Conservation (phyloP, 352 stramenopile species). For the Phytophthora chlamydospora region DNA sequence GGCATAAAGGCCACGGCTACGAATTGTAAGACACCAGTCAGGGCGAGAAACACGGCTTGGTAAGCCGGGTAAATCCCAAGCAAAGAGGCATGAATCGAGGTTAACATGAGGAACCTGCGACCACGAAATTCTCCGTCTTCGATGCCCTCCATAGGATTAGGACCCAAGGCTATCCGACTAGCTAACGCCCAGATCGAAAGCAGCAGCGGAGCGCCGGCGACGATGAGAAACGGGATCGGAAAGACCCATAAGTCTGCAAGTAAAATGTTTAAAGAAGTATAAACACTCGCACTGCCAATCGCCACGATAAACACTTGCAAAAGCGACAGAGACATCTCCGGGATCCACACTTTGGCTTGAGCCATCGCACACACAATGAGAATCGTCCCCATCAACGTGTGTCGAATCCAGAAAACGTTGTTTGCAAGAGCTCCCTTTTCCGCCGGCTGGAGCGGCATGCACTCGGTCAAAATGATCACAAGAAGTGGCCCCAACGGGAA, state of each 20-base stretch:
- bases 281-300: not conserved
- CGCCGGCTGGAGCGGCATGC: conserved; percentile 9
- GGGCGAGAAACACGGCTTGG: conserved; percentile 30
- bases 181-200: conserved; percentile 18
- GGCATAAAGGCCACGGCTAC: conserved; percentile 21
- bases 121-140: conserved; percentile 14
- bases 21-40: conserved; percentile 9
- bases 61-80: conserved; percentile 38
- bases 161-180: conserved; percentile 14
- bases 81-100: conserved; percentile 22
- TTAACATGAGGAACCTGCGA: conserved; percentile 17
- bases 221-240: conserved; percentile 37
- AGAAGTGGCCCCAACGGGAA: conserved; percentile 21
- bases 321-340: conserved; percentile 11
- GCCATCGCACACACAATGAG: conserved; percentile 4
- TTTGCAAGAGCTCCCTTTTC: conserved; percentile 19
- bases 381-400: conserved; percentile 1
- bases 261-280: conserved; percentile 17
- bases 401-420: conserved; percentile 24
- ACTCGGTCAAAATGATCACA: conserved; percentile 18
- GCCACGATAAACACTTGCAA: conserved; percentile 12
- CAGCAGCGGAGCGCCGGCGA: conserved; percentile 24
- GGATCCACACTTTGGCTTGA: conserved; percentile 16
- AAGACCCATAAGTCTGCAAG: conserved; percentile 33
- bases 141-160: not conserved